Evolutionary conservation across 352 stramenopile genomes (phyloP).

Genomic region (Saprolegnia parasitica): DNA sequence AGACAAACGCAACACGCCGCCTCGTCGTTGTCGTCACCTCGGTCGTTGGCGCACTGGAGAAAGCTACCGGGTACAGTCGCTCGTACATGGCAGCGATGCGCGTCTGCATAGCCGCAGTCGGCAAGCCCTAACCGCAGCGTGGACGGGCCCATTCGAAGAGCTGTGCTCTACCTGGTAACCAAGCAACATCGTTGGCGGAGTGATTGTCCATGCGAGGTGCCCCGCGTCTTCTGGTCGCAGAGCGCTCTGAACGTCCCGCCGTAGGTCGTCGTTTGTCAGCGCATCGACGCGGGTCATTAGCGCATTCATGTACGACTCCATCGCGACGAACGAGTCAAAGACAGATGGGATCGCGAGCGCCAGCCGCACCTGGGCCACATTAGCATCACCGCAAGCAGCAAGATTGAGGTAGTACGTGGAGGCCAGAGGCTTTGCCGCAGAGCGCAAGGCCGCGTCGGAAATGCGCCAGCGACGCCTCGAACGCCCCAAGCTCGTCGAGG

Average conservation of each 20-base stretch:
- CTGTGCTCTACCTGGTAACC: constrained; percentile 43
- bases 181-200: constrained; percentile 58
- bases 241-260: constrained; percentile 1
- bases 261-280: constrained; percentile 1
- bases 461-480: constrained; percentile 44
- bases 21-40: constrained; percentile 10
- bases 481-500: constrained; percentile 51
- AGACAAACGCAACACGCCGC: constrained; percentile 50
- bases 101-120: not conserved
- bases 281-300: constrained; percentile 28
- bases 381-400: not conserved
- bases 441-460: constrained; percentile 37
- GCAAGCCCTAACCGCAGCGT: not conserved
- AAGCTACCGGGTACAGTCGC: not conserved
- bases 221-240: constrained; percentile 37
- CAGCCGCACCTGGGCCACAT: constrained; percentile 11
- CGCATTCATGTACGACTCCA: constrained; percentile 22
- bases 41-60: not conserved
- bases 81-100: constrained; percentile 14
- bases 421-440: constrained; percentile 39
- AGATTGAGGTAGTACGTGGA: no score
- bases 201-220: constrained; percentile 57
- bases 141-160: not conserved
- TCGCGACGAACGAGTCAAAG: constrained; percentile 31
- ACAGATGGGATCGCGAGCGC: constrained; percentile 34